A percentile compares a stretch with the other conserved stretches of the same genome.
phyloP scores from a whole-genome alignment of 2,329 filamentous ascomycete species.

The Epichloe coenophiala region DNA sequence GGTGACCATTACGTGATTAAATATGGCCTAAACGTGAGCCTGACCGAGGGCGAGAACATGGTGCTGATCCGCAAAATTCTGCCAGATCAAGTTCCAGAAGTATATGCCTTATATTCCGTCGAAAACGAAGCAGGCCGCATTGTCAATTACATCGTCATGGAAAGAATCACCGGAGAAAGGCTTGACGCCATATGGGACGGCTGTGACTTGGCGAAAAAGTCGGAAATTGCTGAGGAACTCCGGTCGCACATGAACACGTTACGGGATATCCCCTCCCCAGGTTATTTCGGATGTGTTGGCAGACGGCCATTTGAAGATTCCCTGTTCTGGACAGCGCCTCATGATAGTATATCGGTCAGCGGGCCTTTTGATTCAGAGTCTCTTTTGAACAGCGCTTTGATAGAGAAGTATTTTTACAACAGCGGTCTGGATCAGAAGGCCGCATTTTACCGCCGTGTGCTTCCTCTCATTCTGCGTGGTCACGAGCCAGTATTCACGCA shows the following conservation, averaged over 20 bases:
- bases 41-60: not conserved
- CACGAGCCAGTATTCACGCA: constrained; percentile 1
- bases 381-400: not conserved
- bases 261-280: no score
- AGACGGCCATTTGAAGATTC: not conserved
- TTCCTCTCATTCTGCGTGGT: constrained; percentile 13
- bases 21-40: not conserved
- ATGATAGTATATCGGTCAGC: not conserved
- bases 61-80: no score
- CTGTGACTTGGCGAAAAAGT: no score
- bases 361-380: not conserved
- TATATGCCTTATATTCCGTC: no score
- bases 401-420: not conserved
- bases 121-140: no score
- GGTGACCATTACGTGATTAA: not conserved
- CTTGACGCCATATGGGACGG: no score
- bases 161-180: no score
- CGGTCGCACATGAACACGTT: no score
- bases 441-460: constrained; percentile 15
- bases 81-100: no score
- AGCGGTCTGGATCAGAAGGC: not conserved
- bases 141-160: no score
- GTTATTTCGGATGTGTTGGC: no score
- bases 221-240: no score
- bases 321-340: not conserved